Conservation (phyloP, 441 rosid species). For the Bruguiera hainesii region DNA sequence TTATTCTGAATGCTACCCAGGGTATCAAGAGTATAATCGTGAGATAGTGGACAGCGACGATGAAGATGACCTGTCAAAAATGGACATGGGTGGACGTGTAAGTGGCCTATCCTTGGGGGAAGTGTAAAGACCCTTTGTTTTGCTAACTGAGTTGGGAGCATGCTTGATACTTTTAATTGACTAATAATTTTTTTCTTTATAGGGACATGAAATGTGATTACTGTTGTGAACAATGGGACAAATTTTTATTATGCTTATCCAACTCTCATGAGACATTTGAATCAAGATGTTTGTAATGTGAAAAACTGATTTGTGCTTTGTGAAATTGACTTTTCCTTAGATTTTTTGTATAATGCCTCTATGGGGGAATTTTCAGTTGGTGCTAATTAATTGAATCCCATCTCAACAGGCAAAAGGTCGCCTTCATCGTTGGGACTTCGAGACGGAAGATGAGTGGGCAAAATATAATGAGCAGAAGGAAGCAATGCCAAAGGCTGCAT, state of each 20-base stretch:
- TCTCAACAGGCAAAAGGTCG: slow-evolving; percentile 88
- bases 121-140: not conserved
- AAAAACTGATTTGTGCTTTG: too few relatives aligned
- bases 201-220: too few relatives aligned
- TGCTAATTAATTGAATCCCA: slow-evolving; percentile 7
- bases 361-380: not conserved
- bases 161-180: not conserved
- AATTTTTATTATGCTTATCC: too few relatives aligned
- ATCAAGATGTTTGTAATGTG: too few relatives aligned
- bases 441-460: slow-evolving; percentile 96
- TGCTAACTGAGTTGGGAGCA: not conserved
- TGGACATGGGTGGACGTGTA: slow-evolving; percentile 99
- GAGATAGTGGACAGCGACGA: slow-evolving; percentile 92
- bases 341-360: too few relatives aligned
- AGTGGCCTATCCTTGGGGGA: slow-evolving; percentile 18
- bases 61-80: slow-evolving; percentile 88
- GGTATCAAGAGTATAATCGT: slow-evolving; percentile 92
- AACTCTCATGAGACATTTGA: too few relatives aligned
- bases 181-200: too few relatives aligned
- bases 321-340: too few relatives aligned
- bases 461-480: slow-evolving; percentile 96
- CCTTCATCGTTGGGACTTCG: slow-evolving; percentile 97
- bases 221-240: too few relatives aligned
- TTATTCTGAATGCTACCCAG: slow-evolving; percentile 97
- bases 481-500: slow-evolving; percentile 99